Percentiles rank a stretch among this genome's conserved stretches.
phyloP scores from a whole-genome alignment of 345 rosid species.

The Geranium brycei region DNA sequence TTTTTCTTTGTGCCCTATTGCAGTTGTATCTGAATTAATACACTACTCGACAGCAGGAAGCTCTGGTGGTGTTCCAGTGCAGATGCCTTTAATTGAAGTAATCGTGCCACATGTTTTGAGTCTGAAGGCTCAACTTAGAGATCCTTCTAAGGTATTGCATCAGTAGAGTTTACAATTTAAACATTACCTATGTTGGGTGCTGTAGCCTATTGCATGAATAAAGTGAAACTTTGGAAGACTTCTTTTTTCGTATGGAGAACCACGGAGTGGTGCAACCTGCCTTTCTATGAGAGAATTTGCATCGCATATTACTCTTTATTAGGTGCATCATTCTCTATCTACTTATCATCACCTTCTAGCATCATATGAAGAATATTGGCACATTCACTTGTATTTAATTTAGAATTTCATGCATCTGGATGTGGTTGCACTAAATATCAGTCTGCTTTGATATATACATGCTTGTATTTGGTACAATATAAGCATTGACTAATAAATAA shows the following conservation, averaged over 20 bases:
- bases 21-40: slow-evolving; percentile 91
- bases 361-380: too few species aligned
- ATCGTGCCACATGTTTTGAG: slow-evolving; percentile 87
- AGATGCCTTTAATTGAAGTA: slow-evolving; percentile 83
- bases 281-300: neutral
- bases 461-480: too few species aligned
- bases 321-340: neutral
- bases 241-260: neutral
- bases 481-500: too few species aligned
- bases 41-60: slow-evolving; percentile 64
- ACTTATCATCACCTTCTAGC: neutral
- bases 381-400: too few species aligned
- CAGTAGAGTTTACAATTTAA: slow-evolving; percentile 1
- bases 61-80: slow-evolving; percentile 71
- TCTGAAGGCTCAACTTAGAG: slow-evolving; percentile 65
- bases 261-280: neutral
- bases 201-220: neutral
- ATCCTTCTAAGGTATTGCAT: slow-evolving; percentile 67
- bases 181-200: neutral
- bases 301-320: neutral
- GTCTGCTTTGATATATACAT: too few species aligned
- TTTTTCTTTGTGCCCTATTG: slow-evolving; percentile 12
- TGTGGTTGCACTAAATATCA: too few species aligned
- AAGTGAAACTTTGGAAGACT: too few species aligned
- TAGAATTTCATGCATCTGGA: too few species aligned